A percentile compares a stretch with the other conserved stretches of the same genome.
Conservation (phyloP, 495 filamentous ascomycete species). For the Symbiotaphrina buchneri region DNA sequence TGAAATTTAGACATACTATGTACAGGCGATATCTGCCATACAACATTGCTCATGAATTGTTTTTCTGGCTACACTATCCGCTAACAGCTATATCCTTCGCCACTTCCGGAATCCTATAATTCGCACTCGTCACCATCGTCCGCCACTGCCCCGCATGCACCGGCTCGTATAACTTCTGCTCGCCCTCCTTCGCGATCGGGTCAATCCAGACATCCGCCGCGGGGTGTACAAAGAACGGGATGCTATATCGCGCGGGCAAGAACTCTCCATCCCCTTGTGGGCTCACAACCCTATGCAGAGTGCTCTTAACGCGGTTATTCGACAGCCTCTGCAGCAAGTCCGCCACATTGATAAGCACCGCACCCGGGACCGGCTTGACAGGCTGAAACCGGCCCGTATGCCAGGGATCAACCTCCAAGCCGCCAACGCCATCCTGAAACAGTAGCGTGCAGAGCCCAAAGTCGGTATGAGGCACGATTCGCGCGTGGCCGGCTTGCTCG, state of each 20-base stretch:
- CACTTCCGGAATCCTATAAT: too few relatives aligned
- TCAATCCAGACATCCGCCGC: too few relatives aligned
- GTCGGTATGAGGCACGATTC: conserved; percentile 21
- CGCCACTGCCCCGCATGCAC: too few relatives aligned
- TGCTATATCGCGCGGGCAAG: conserved; percentile 30
- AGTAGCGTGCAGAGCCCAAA: conserved; percentile 24
- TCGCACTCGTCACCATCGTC: too few relatives aligned
- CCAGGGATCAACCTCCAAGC: conserved; percentile 23
- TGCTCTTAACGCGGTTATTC: conserved; percentile 26
- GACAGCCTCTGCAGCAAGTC: conserved; percentile 35
- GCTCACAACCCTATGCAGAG: conserved; percentile 27
- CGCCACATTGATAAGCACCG: conserved; percentile 33
- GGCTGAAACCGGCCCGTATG: conserved; percentile 27
- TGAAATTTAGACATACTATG: too few relatives aligned
- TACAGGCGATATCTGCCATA: too few relatives aligned
- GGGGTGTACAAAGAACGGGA: conserved; percentile 43
- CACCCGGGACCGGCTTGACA: conserved; percentile 19
- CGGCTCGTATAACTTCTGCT: too few relatives aligned
- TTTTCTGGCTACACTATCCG: too few relatives aligned
- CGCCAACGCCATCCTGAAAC: conserved; percentile 22
- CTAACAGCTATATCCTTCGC: too few relatives aligned
- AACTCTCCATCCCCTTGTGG: conserved; percentile 20
- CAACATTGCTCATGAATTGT: too few relatives aligned
- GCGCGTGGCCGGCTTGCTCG: conserved; percentile 8
- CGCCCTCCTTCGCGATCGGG: too few relatives aligned